Base-by-base conservation (phyloP, 2,329 filamentous ascomycete genomes). In the Davidsoniella eucalypti region DNA sequence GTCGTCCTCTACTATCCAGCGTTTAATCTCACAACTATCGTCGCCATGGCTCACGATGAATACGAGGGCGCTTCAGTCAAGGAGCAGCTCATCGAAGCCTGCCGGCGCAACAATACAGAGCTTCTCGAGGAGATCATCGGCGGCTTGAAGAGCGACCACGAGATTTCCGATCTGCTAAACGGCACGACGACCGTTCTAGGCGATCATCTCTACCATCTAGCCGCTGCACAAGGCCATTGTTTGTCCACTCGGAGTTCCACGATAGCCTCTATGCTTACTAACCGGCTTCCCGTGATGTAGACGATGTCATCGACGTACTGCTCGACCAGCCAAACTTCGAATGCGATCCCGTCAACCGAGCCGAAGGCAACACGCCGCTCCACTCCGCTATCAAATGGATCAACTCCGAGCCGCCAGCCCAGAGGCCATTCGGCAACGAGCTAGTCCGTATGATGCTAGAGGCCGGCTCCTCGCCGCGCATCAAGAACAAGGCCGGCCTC, bases 71-170 rank as follows among this genome's bases (percentile, higher is more conserved):
- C 90, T 58, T 85, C 85, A 54, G 78, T 80, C 44, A 75, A 81
- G 64, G 90, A 96, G 69, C 76, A 85, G 60, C 76, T 96, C 58
- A 78, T 96, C 66, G 90, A 94, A 70, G 86, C 92, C 59, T 94
- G 85, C 68, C 86, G 90, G 54, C 78, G 87, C 61, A 90, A 96
- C 73, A 95, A 96, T 67, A 80, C 80, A 57, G 82, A 90, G 49
- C 78, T 96, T 54, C 78, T 96, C 51, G 68, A 76, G 58, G 82
- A 92, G 59, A 75, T 88, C 52, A 72, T 95, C 57, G 67, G 74
- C 40, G 67, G 69, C 56, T 68, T 76, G 60, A 75, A 75, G 56
- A 66, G 68, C 52, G 78, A 81, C 50, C 72, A 77, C 53, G 72
- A 84, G 59, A 78, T 86, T 54, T 80, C 87, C 33, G 64, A 75